Percentiles rank a stretch among this genome's conserved stretches.
Evolutionary conservation across 495 filamentous ascomycete genomes (phyloP).

Genomic region (Trichoderma erinaceum): DNA sequence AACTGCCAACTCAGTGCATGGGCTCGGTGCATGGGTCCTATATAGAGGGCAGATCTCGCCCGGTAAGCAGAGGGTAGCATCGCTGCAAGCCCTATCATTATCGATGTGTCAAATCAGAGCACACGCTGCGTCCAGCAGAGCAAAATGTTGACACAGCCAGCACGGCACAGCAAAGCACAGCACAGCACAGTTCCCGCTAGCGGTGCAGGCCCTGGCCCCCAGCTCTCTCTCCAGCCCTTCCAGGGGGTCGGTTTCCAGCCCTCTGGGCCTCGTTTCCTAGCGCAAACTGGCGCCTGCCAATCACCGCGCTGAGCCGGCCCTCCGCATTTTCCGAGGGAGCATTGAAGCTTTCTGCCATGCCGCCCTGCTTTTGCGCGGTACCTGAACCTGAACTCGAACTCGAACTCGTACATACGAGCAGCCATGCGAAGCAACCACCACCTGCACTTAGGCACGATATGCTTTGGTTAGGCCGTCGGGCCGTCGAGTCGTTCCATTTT

Average conservation of each 20-base stretch:
- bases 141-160: not conserved
- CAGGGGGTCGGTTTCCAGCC: conserved; percentile 7
- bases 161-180: too few species aligned
- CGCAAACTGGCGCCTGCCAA: conserved; percentile 10
- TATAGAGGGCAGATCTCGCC: not conserved
- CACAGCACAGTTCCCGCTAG: not conserved
- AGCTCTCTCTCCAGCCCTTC: not conserved
- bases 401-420: not conserved
- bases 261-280: conserved; percentile 6
- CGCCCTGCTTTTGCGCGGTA: not conserved
- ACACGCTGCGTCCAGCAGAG: not conserved
- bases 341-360: not conserved
- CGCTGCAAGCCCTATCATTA: conserved; percentile 6
- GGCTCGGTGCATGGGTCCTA: not conserved
- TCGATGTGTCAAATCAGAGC: not conserved
- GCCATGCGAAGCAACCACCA: too few species aligned
- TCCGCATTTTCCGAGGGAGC: conserved; percentile 5
- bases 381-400: not conserved
- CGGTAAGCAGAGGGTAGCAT: not conserved
- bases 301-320: not conserved
- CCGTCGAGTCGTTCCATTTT: conserved; percentile 7
- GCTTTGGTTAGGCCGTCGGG: not conserved
- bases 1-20: not conserved
- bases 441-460: too few species aligned
- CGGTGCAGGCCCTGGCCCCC: not conserved